phyloP scores from a whole-genome alignment of 164 flowering plant species.

The Chimonanthus salicifolius region DNA sequence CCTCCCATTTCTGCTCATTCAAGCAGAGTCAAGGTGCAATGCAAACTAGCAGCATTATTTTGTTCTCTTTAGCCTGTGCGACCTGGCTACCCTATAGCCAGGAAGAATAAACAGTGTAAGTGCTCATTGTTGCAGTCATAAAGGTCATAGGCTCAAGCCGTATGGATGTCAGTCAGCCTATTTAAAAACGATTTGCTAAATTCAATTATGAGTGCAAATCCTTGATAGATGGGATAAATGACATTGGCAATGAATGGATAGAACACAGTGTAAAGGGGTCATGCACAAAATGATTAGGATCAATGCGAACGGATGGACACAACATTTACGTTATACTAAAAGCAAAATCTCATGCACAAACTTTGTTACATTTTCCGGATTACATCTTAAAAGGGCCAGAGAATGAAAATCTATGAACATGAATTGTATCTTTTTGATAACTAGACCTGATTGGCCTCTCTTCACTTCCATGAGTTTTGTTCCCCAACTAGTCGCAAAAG shows the following conservation, averaged over 20 bases:
- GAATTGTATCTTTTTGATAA: too few species aligned
- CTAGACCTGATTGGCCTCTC: too few species aligned
- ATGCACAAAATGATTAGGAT: not conserved
- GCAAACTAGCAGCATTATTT: not conserved
- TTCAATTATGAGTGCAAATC: too few species aligned
- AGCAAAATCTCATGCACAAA: not conserved
- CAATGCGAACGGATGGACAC: not conserved
- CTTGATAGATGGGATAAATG: too few species aligned
- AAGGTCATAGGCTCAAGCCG: not conserved
- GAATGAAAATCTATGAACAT: too few species aligned
- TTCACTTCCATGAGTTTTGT: too few species aligned
- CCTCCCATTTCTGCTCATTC: not conserved
- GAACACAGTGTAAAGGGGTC: not conserved
- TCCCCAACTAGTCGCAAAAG: too few species aligned
- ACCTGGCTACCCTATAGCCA: not conserved
- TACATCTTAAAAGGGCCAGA: not conserved
- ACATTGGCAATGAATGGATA: too few species aligned
- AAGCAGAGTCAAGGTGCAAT: not conserved
- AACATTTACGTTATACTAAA: slow-evolving; percentile 2
- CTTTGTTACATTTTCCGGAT: not conserved
- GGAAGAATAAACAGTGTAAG: not conserved
- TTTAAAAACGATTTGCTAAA: too few species aligned
- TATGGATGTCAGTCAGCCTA: not conserved
- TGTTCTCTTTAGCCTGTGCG: not conserved
- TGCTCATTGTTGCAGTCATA: too few species aligned